A percentile compares a stretch with the other conserved stretches of the same genome.
Evolutionary conservation across 2,329 filamentous ascomycete species (phyloP).

Genomic region (Parastagonospora avenae): DNA sequence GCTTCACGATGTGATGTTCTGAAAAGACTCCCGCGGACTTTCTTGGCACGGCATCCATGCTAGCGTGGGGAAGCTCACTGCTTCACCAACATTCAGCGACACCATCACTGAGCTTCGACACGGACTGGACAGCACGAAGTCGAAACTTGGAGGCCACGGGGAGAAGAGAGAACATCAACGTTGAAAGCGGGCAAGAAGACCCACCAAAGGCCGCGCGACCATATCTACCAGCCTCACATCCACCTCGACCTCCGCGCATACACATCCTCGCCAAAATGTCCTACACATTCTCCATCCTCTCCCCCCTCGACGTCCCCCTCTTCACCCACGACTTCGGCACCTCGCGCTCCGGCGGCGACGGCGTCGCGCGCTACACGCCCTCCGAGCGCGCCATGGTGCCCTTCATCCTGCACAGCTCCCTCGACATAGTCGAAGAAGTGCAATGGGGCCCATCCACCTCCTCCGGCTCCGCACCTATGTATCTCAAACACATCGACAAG

Average conservation of each 20-base stretch:
- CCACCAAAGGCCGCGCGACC: no score
- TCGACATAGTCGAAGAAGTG: conserved; percentile 95
- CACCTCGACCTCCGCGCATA: neutral
- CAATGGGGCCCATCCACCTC: conserved; percentile 72
- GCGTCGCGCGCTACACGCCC: conserved; percentile 83
- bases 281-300: conserved; percentile 98
- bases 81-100: neutral
- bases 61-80: conserved; percentile 29
- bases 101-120: neutral
- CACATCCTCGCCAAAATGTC: conserved; percentile 68
- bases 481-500: conserved; percentile 94
- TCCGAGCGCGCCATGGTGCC: conserved; percentile 94
- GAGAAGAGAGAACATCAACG: no score
- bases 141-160: no score
- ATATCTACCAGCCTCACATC: neutral
- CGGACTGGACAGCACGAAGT: no score
- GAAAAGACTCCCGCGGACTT: conserved; percentile 35
- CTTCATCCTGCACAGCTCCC: conserved; percentile 91
- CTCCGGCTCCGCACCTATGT: conserved; percentile 61
- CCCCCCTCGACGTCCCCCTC: conserved; percentile 91
- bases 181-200: no score
- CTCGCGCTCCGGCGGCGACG: conserved; percentile 93
- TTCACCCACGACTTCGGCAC: conserved; percentile 98
- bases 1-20: conserved; percentile 25
- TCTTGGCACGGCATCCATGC: conserved; percentile 36